These are phyloP conservation scores for Tylopilus sp. DNA, from an alignment of 1,284 basidiomycete species.

Conservation along the genomic window DNA sequence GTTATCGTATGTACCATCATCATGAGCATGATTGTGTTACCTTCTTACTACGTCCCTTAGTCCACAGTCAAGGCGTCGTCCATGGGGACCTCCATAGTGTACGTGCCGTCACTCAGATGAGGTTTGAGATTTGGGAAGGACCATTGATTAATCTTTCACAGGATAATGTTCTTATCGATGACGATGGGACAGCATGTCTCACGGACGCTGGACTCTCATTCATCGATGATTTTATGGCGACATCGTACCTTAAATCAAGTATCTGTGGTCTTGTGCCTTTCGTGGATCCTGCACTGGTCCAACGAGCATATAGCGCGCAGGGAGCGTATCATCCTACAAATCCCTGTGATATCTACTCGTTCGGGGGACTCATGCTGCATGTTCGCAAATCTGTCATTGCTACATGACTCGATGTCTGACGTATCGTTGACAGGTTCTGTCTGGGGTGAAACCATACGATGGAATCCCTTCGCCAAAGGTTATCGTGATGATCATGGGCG, in stretches of 20 bases:
- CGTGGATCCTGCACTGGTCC: slow-evolving; percentile 36
- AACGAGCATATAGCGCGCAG: background rate
- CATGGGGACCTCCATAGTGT: slow-evolving; percentile 33
- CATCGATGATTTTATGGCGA: slow-evolving; percentile 32
- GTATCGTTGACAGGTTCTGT: slow-evolving; percentile 16
- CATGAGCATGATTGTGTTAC: background rate
- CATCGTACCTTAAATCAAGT: slow-evolving; percentile 33
- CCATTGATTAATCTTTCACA: slow-evolving; percentile 7
- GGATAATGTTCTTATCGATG: slow-evolving; percentile 29
- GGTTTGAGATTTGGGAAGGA: no score
- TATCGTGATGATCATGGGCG: slow-evolving; percentile 5
- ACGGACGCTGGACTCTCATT: slow-evolving; percentile 40
- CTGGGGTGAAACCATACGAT: slow-evolving; percentile 24
- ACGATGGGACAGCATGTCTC: slow-evolving; percentile 24
- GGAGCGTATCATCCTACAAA: slow-evolving; percentile 19
- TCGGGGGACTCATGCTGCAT: slow-evolving; percentile 31
- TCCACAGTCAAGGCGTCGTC: slow-evolving; percentile 20
- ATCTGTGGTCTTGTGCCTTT: slow-evolving; percentile 34
- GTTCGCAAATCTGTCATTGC: slow-evolving; percentile 16
- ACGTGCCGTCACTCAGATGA: background rate
- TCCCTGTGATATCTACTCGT: slow-evolving; percentile 33
- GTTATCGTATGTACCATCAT: slow-evolving; percentile 23
- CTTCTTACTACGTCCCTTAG: slow-evolving; percentile 9
- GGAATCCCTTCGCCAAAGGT: slow-evolving; percentile 3
- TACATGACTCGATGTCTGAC: slow-evolving; percentile 10